Conservation (phyloP, 2,329 filamentous ascomycete genomes). For the Phaeosphaeriaceae sp. region DNA sequence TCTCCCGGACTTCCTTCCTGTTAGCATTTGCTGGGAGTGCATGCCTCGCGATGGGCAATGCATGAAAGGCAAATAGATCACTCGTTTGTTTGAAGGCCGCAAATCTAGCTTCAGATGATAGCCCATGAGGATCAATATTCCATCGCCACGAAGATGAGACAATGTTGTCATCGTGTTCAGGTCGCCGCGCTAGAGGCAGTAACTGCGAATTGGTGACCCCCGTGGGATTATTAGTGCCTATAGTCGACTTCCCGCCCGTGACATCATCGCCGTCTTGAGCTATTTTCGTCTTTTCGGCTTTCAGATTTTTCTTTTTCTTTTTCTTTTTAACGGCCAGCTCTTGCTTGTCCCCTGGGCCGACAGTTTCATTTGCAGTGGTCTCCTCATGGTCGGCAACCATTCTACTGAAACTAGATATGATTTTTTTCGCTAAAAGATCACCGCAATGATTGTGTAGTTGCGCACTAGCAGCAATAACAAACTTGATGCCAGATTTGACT, state of each 20-base stretch:
- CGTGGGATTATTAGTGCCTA: neutral
- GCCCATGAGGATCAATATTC: conserved; percentile 17
- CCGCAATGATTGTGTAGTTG: conserved; percentile 13
- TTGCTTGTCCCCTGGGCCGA: neutral
- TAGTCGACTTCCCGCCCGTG: neutral
- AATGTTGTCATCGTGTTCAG: conserved; percentile 15
- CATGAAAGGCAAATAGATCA: conserved; percentile 37
- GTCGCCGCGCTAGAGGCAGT: neutral
- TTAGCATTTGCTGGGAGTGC: conserved; percentile 15
- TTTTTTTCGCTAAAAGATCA: neutral
- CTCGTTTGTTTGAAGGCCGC: conserved; percentile 16
- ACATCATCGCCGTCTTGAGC: neutral
- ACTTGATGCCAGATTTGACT: conserved; percentile 15
- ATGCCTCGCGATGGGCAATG: conserved; percentile 18
- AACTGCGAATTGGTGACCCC: too few relatives aligned
- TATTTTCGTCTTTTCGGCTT: too few relatives aligned
- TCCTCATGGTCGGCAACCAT: neutral
- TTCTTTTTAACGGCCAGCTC: too few relatives aligned
- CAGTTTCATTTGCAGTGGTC: neutral
- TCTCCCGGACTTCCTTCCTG: conserved; percentile 11
- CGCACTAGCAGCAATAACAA: conserved; percentile 13
- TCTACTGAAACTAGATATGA: conserved; percentile 2
- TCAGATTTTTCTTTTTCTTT: too few relatives aligned
- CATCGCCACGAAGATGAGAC: conserved; percentile 27
- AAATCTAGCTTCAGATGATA: conserved; percentile 5